Evolutionary conservation across 176 grass and related monocot species (phyloP).

Genomic region (Dendrocalamus sinicus): DNA sequence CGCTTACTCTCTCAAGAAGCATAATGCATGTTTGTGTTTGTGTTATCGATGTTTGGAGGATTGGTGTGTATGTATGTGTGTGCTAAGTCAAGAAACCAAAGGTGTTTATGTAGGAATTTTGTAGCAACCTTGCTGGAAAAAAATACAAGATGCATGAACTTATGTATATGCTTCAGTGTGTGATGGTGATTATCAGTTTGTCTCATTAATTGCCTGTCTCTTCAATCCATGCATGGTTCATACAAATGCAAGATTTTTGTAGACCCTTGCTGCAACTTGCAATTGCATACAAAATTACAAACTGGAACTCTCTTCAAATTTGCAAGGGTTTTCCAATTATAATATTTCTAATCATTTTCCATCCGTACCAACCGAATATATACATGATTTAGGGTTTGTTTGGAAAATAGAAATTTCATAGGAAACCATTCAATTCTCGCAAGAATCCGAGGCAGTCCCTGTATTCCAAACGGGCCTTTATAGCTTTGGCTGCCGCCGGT

Average conservation of each 20-base stretch:
- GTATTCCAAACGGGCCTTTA: too few relatives aligned
- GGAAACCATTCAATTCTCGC: too few relatives aligned
- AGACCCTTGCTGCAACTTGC: neutral
- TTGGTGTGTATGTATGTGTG: slow-evolving; percentile 27
- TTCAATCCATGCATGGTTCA: neutral
- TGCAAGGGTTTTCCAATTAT: neutral
- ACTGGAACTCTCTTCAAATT: neutral
- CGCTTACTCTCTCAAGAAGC: slow-evolving; percentile 91
- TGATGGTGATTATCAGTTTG: neutral
- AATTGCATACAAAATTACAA: neutral
- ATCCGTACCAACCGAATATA: too few relatives aligned
- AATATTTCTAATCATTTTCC: neutral
- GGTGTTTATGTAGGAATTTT: slow-evolving; percentile 23
- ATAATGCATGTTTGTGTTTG: slow-evolving; percentile 30
- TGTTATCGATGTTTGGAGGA: slow-evolving; percentile 24
- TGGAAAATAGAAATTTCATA: too few relatives aligned
- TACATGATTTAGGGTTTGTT: too few relatives aligned
- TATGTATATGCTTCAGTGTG: neutral
- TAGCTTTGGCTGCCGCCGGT: too few relatives aligned
- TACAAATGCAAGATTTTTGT: neutral
- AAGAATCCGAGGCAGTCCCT: too few relatives aligned
- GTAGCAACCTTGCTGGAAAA: slow-evolving; percentile 24
- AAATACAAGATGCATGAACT: neutral
- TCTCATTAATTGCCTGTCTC: neutral
- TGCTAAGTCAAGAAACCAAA: slow-evolving; percentile 29